Evolutionary conservation across 768 basidiomycete genomes (phyloP).

Genomic region (Termitomyces sp.): DNA sequence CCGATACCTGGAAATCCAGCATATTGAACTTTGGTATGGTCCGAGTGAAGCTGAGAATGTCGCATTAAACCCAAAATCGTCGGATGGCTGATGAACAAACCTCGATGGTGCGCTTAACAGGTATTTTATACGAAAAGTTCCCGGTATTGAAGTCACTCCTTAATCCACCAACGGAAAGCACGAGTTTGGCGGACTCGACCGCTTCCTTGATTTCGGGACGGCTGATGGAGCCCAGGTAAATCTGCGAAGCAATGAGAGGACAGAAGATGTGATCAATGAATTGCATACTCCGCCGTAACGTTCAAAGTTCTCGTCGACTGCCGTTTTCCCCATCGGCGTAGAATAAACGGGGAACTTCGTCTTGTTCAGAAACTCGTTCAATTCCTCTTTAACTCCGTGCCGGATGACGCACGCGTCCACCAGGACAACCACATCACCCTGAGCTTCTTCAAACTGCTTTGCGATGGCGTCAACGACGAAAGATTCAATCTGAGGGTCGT

Average conservation of each 20-base stretch:
- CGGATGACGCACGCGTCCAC: conserved; percentile 80
- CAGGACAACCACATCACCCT: conserved; percentile 68
- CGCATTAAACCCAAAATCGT: background rate
- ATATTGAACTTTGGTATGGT: conserved; percentile 60
- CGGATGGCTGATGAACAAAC: conserved; percentile 25
- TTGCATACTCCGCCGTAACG: conserved; percentile 75
- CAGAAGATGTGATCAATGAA: background rate
- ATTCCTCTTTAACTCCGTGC: conserved; percentile 60
- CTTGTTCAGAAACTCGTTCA: conserved; percentile 53
- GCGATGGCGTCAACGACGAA: conserved; percentile 74
- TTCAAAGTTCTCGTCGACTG: conserved; percentile 61
- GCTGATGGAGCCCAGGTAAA: conserved; percentile 71
- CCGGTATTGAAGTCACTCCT: conserved; percentile 87
- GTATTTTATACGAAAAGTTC: conserved; percentile 75
- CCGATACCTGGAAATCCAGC: conserved; percentile 61
- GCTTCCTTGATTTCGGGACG: conserved; percentile 61
- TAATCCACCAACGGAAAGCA: conserved; percentile 67
- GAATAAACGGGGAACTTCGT: conserved; percentile 74
- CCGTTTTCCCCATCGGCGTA: conserved; percentile 79
- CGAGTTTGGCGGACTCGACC: conserved; percentile 71
- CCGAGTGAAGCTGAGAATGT: conserved; percentile 62
- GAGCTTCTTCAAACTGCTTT: conserved; percentile 56
- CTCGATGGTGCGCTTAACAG: conserved; percentile 56
- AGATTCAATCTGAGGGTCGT: conserved; percentile 53
- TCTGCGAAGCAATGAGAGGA: conserved; percentile 31